Evolutionary conservation across 768 basidiomycete species (phyloP), one percentile per base, ranked within the genome.

Genomic region (Cantharellus cinnabarinus): DNA sequence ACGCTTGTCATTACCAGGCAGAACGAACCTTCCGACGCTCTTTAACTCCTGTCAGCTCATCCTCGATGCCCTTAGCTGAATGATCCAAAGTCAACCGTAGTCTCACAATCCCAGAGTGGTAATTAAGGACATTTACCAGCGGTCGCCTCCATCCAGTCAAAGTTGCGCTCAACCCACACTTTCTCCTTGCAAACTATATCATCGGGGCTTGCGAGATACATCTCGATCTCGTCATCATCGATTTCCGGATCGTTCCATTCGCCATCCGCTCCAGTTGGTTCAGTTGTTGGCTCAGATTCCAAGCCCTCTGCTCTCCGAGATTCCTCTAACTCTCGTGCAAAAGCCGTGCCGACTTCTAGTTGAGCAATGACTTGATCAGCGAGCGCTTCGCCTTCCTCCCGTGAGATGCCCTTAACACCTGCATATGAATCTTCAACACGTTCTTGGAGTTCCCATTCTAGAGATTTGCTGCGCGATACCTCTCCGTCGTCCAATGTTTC

Each of bases 141-240:
- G 41, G 93, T 74, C 14, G 83, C 81, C 67, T 90, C 85, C 41
- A 97, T 71, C 68, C 94, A 97, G 40, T 95, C 91, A 64, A 77
- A 77, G 68, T 95, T 95, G 65, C 89, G 74, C 70, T 93, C 89
- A 54, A 93, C 89, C 91, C 91, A 97, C 1, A 95, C 79, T 5
- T 88, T 80, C 68, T 89, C 88, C 69, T 87, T 97, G 66, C 89
- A 75, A 67, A 74, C 80, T 2, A 87, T 83, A 69, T 94, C 90
- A 34, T 83, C 84, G 41, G 83, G 82, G 4, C 76, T 79, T 34
- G 91, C 70, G 66, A 95, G 85, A 60, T 70, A 70, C 35, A 73
- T 74, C 67, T 94, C 84, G 50, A 95, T 75, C 67, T 97, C 91
- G 3, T 82, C 87, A 65, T 97, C 91, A 68, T 95, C 84, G n/a